These are phyloP conservation scores for Ogataea glucozyma DNA, from an alignment of 805 yeast species.

Conservation along the genomic window DNA sequence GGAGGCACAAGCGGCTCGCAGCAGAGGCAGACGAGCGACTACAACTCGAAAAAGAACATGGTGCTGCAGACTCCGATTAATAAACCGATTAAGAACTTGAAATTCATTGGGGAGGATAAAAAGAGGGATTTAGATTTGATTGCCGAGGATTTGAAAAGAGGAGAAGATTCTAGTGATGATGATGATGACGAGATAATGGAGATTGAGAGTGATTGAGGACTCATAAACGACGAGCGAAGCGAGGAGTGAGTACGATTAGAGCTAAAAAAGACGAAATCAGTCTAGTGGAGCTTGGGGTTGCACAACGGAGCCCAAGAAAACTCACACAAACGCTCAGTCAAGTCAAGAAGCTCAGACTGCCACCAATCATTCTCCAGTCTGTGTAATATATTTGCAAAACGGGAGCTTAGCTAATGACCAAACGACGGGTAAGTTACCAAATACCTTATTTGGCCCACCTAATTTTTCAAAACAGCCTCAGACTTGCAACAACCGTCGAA, in stretches of 20 bases:
- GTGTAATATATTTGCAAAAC: no score
- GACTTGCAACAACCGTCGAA: no score
- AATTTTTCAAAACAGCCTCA: no score
- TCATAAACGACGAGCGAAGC: not conserved
- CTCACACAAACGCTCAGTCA: no score
- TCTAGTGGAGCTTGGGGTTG: no score
- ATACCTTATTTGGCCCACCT: no score
- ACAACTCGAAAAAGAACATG: slow-evolving; percentile 7
- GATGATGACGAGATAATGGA: slow-evolving; percentile 59
- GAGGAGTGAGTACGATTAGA: not conserved
- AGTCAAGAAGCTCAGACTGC: no score
- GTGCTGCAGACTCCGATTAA: slow-evolving; percentile 25
- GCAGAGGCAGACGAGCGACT: slow-evolving; percentile 1
- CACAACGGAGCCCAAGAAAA: no score
- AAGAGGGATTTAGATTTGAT: slow-evolving; percentile 35
- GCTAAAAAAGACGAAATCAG: not conserved
- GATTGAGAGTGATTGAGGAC: slow-evolving; percentile 53
- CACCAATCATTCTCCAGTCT: no score
- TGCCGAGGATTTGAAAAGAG: slow-evolving; percentile 44
- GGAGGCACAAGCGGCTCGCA: not conserved
- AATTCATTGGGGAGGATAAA: slow-evolving; percentile 32
- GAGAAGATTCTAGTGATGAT: slow-evolving; percentile 41
- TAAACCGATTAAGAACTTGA: slow-evolving; percentile 22
- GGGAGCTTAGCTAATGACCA: no score
- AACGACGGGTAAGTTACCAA: no score